Evolutionary conservation across 2,329 filamentous ascomycete genomes (phyloP), one percentile per base, ranked within the genome.

Genomic region (Talaromyces sp.): DNA sequence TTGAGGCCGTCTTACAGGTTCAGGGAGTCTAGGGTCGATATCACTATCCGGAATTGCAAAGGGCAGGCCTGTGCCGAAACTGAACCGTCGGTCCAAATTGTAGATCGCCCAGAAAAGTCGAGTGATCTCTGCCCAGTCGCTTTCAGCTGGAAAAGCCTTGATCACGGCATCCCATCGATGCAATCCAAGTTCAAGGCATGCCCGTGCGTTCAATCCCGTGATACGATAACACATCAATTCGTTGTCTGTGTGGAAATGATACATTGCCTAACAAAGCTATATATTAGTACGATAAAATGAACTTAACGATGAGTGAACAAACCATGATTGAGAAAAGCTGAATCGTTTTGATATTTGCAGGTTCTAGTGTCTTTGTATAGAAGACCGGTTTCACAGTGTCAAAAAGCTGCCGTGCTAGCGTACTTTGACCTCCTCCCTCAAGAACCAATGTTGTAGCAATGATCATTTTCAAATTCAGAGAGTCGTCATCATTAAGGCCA

Each of bases 51-150:
- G 89, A 39, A 96, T 81, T 2, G 90, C 88, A 77, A 92, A 96
- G 0, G 92, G 92, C 74, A 96, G 83, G 0, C 92, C 92, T 0
- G 91, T 93, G n/a, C 89, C 90, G 68, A 96, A 91, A 66, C 89
- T 92, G 92, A 92, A 96, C 58, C 92, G 83, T 42, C 92, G 83
- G 72, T 96, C 93, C 42, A 96, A 80, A 3, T 92, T 88, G 71
- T 95, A 96, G 18, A 92, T 87, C 1, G 89, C 87, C 93, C 91
- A 97, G 74, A 96, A 96, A 14, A 91, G 85, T 57, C 88, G 85
- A 31, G 90, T 82, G 0, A 89, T 87, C 58, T 86, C 83, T 57
- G 82, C 81, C 56, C 90, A 84, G 65, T 92, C 89, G 46, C 86
- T 81, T 50, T 90, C 86, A 66, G 89, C 85, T 7, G 82, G 77